Conservation (phyloP, 2,329 filamentous ascomycete genomes). For the Aspergillus udagawae region DNA sequence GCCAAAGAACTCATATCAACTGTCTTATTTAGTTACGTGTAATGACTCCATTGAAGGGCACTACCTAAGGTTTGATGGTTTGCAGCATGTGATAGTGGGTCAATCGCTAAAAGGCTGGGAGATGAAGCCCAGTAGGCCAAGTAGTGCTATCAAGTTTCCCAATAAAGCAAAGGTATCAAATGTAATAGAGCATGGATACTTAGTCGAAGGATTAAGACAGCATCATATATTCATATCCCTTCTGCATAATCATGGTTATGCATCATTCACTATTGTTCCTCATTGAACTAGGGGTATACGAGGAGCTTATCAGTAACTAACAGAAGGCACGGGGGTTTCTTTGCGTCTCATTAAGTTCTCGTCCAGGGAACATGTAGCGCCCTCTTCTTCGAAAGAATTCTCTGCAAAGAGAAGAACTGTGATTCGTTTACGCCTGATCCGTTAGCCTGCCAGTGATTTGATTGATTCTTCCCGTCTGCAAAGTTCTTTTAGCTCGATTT, state of each 20-base stretch:
- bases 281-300: background rate
- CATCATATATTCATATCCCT: background rate
- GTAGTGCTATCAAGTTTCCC: background rate
- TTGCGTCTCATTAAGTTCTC: background rate
- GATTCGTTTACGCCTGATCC: background rate
- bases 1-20: background rate
- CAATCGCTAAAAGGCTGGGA: conserved; percentile 1
- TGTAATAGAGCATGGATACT: background rate
- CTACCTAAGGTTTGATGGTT: background rate
- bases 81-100: conserved; percentile 34
- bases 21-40: background rate
- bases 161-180: background rate
- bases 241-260: background rate
- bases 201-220: background rate
- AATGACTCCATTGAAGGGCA: background rate
- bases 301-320: background rate
- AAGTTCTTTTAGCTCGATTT: conserved; percentile 9
- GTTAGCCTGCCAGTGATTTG: background rate
- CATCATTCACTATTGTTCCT: background rate
- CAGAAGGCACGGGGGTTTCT: background rate
- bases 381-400: background rate
- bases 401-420: background rate
- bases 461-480: background rate
- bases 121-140: background rate
- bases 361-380: background rate